Conservation (phyloP, 1,284 basidiomycete genomes). For the Mycosarcoma maydis region DNA sequence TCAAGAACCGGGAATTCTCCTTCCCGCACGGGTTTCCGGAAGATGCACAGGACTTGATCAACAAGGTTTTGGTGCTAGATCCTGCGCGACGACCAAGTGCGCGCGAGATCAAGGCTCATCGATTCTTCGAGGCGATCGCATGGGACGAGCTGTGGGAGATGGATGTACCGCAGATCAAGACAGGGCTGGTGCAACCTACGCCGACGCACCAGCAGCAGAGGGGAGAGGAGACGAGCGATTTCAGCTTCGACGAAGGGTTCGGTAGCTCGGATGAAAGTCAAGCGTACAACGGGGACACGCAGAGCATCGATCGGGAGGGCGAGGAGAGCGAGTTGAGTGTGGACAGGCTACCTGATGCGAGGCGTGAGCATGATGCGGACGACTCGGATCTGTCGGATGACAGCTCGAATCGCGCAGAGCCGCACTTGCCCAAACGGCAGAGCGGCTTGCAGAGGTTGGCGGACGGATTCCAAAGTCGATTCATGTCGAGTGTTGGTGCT, state of each 20-base stretch:
- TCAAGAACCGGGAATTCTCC: slow-evolving; percentile 70
- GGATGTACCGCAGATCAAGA: slow-evolving; percentile 32
- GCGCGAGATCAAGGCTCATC: slow-evolving; percentile 40
- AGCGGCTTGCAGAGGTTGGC: slow-evolving; percentile 30
- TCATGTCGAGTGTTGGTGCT: slow-evolving; percentile 7
- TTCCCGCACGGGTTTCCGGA: slow-evolving; percentile 70
- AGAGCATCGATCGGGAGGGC: slow-evolving; percentile 27
- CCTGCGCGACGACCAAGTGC: slow-evolving; percentile 34
- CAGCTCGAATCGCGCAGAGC: slow-evolving; percentile 3
- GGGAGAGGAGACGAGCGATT: slow-evolving; percentile 25
- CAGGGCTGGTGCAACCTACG: slow-evolving; percentile 39
- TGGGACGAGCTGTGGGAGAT: slow-evolving; percentile 52
- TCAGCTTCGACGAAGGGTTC: slow-evolving; percentile 45
- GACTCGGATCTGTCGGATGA: slow-evolving; percentile 34
- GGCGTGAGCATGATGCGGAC: slow-evolving; percentile 18
- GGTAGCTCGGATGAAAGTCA: slow-evolving; percentile 37
- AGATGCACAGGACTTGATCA: slow-evolving; percentile 69
- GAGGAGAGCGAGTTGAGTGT: no score
- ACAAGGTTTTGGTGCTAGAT: slow-evolving; percentile 68
- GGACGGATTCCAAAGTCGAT: slow-evolving; percentile 27
- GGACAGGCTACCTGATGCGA: no score
- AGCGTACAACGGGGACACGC: slow-evolving; percentile 33
- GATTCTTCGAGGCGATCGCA: slow-evolving; percentile 50
- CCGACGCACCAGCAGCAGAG: slow-evolving; percentile 11
- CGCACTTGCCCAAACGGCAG: slow-evolving; percentile 8